Evolutionary conservation across 2,329 filamentous ascomycete genomes (phyloP).

Genomic region (Xylariaceae sp.): DNA sequence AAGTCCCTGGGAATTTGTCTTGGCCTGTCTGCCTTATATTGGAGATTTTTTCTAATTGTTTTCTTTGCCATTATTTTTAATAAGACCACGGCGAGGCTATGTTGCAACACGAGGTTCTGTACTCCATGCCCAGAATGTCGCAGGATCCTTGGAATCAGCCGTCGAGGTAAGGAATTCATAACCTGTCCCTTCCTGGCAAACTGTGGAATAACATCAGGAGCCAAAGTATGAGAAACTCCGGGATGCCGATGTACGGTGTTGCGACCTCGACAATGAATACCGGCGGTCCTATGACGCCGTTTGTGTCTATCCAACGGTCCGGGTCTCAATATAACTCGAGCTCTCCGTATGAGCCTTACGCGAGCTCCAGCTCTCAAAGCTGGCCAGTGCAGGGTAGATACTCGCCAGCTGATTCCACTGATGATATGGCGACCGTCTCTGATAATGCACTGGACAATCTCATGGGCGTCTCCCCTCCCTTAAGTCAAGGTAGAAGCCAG

Average conservation of each 20-base stretch:
- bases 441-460: slow-evolving; percentile 58
- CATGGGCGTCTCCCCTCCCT: slow-evolving; percentile 37
- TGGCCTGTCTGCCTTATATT: slow-evolving; percentile 12
- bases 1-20: slow-evolving; percentile 7
- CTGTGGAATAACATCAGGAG: slow-evolving; percentile 35
- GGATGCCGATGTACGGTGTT: slow-evolving; percentile 29
- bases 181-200: slow-evolving; percentile 18
- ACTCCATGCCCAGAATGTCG: slow-evolving; percentile 44
- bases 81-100: slow-evolving; percentile 14
- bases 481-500: slow-evolving; percentile 45
- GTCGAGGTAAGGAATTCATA: slow-evolving; percentile 45
- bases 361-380: slow-evolving; percentile 39
- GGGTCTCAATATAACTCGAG: slow-evolving; percentile 34
- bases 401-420: slow-evolving; percentile 57
- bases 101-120: slow-evolving; percentile 42
- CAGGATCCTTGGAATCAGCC: slow-evolving; percentile 50
- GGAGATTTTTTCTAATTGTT: not conserved
- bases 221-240: slow-evolving; percentile 37
- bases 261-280: slow-evolving; percentile 24
- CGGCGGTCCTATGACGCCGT: slow-evolving; percentile 38
- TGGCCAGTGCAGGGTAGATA: slow-evolving; percentile 51
- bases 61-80: slow-evolving; percentile 3
- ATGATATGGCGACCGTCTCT: slow-evolving; percentile 58
- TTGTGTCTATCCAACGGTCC: slow-evolving; percentile 42
- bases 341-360: slow-evolving; percentile 38